Conservation (phyloP, 192 early-diverging fungal species). For the Fimicolochytrium jonesii region DNA sequence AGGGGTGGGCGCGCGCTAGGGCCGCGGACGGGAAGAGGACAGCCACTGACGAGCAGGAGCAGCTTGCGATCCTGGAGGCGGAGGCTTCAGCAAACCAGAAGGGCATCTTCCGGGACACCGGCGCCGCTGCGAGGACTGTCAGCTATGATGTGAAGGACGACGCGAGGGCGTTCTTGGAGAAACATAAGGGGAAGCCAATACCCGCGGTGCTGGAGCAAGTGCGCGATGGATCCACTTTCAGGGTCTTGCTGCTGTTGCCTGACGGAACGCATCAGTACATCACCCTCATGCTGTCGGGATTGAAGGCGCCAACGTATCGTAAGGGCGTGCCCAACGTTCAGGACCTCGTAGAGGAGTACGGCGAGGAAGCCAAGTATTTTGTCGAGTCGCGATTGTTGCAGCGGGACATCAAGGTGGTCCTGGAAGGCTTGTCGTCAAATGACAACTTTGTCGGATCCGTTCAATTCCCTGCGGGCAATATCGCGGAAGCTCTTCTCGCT, state of each 20-base stretch:
- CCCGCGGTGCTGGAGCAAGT: slow-evolving; percentile 87
- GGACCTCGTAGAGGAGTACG: slow-evolving; percentile 80
- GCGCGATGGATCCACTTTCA: slow-evolving; percentile 82
- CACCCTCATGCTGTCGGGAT: slow-evolving; percentile 73
- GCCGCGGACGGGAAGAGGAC: slow-evolving; percentile 32
- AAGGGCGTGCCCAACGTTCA: slow-evolving; percentile 66
- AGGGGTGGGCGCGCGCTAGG: slow-evolving; percentile 84
- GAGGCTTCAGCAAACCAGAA: slow-evolving; percentile 62
- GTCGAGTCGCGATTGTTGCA: slow-evolving; percentile 87
- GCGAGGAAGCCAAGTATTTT: slow-evolving; percentile 91
- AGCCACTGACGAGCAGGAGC: slow-evolving; percentile 38
- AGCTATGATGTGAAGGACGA: slow-evolving; percentile 43
- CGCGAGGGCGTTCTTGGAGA: slow-evolving; percentile 65
- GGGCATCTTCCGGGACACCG: slow-evolving; percentile 68
- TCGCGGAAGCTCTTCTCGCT: slow-evolving; percentile 78
- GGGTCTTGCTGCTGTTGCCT: slow-evolving; percentile 66
- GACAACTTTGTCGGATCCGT: slow-evolving; percentile 75
- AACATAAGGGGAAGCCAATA: slow-evolving; percentile 75
- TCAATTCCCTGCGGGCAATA: slow-evolving; percentile 78
- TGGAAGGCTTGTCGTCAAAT: slow-evolving; percentile 71
- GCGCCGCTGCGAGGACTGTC: not conserved
- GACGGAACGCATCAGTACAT: slow-evolving; percentile 64
- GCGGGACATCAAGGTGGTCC: slow-evolving; percentile 78
- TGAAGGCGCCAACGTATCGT: slow-evolving; percentile 79
- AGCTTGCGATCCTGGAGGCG: slow-evolving; percentile 59